phyloP scores from a whole-genome alignment of 306 rosid genomes.

The Prunus salicina region DNA sequence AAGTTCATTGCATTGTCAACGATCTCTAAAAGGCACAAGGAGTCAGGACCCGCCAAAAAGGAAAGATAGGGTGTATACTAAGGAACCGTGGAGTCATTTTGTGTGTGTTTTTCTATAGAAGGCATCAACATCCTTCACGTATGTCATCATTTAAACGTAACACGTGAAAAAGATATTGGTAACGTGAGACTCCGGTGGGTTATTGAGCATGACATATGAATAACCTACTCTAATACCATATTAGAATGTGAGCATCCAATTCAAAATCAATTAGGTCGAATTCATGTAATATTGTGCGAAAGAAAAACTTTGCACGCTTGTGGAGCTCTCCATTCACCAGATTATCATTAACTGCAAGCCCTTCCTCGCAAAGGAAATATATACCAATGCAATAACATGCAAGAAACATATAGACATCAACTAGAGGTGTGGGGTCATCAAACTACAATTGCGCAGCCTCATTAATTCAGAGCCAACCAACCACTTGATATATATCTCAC shows the following conservation, averaged over 20 bases:
- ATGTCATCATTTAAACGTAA: too few species aligned
- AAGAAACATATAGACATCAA: neutral
- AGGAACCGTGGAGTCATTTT: too few species aligned
- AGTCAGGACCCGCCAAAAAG: neutral
- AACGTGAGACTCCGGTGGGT: rapidly evolving
- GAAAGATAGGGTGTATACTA: neutral
- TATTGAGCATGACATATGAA: too few species aligned
- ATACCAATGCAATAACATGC: neutral
- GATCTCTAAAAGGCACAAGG: conserved; percentile 5
- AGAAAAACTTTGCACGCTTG: neutral
- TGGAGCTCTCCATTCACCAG: too few species aligned
- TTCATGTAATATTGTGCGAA: too few species aligned
- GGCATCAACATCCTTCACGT: too few species aligned
- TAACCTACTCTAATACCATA: too few species aligned
- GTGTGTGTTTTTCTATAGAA: too few species aligned
- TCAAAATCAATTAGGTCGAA: too few species aligned
- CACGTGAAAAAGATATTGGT: too few species aligned
- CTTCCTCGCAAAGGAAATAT: neutral
- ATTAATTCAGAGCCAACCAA: neutral
- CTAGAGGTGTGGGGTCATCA: neutral
- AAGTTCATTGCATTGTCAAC: conserved; percentile 13
- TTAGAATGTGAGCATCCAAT: too few species aligned
- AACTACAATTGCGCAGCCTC: neutral
- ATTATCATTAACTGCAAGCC: neutral
- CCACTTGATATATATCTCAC: neutral